phyloP scores from a whole-genome alignment of 2,329 filamentous ascomycete species.

The Cytospora mali region DNA sequence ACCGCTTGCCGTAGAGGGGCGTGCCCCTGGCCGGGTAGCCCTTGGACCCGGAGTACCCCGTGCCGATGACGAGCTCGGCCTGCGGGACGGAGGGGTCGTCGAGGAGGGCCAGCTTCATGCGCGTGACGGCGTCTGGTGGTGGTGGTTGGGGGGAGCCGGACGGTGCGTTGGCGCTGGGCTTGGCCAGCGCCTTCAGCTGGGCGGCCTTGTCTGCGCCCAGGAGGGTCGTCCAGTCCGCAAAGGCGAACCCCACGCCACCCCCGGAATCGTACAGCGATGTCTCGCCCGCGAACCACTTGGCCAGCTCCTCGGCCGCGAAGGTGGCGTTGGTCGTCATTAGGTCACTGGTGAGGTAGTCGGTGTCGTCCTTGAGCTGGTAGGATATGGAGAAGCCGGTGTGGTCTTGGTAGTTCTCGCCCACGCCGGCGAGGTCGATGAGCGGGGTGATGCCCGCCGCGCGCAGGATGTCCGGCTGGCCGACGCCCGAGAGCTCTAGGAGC shows the following conservation, averaged over 20 bases:
- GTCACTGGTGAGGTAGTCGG: conserved; percentile 27
- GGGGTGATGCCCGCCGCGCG: conserved; percentile 41
- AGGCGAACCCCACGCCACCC: conserved; percentile 6
- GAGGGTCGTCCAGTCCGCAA: conserved; percentile 1
- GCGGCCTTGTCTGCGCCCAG: not conserved
- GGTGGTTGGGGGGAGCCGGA: not conserved
- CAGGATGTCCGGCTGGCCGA: conserved; percentile 15
- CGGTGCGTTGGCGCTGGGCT: too few species aligned
- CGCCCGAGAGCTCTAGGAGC: conserved; percentile 18
- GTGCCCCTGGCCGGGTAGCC: conserved; percentile 7
- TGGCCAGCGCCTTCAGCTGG: not conserved
- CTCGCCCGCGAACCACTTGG: conserved; percentile 25
- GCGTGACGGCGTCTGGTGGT: conserved; percentile 6
- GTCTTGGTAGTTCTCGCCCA: conserved; percentile 54
- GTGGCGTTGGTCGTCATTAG: conserved; percentile 24
- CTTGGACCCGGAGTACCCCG: conserved; percentile 3
- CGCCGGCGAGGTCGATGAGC: conserved; percentile 45
- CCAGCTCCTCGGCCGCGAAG: conserved; percentile 26
- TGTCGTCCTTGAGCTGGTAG: conserved; percentile 31
- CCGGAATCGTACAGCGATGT: conserved; percentile 26
- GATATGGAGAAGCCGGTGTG: conserved; percentile 40
- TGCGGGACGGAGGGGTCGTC: not conserved
- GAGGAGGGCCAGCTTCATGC: conserved; percentile 11
- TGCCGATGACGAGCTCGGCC: conserved; percentile 10
- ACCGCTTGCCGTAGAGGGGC: conserved; percentile 2